Base-by-base conservation (phyloP, 2,329 filamentous ascomycete species). In the Aspergillus neoniger region DNA sequence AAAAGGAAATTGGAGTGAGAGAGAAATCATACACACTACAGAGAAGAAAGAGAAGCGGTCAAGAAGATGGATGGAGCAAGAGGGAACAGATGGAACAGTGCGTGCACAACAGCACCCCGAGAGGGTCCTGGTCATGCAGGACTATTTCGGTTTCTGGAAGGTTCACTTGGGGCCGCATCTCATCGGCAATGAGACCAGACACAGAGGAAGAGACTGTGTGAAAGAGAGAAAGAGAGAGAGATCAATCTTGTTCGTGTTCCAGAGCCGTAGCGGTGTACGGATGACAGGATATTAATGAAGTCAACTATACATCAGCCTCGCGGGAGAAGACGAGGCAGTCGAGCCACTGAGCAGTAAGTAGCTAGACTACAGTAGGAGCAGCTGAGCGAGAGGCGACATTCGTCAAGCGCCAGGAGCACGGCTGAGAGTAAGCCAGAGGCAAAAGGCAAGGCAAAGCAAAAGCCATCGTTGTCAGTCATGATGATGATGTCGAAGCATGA, bases 1-100 rank as follows among this genome's bases (percentile, higher is more conserved):
- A 44, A 44, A 44, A 14, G 30, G 10, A 28, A 49, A 44, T 17
- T 55, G 58, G 60, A 54, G 54, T 10, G 17, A 60, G 57, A 15
- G 54, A 17, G 30, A 14, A 36, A 36, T 36, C 32, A 36, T 36
- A 36, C 32, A 36, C 32, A 14, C 5, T 36, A 36, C 32, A 36
- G 32, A 36, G 12, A 5, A 15, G 32, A 36, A 14, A 49, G 47
- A 62, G 57, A 59, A 60, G 62, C 62, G 62, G 62, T 64, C 62
- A 64, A 59, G 48, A 32, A 32, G 21, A 25, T 25, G 54, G 54
- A 47, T 49, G 41, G 23, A 56, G 28, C 9, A 30, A 30, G 10
- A 30, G 10, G 28, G 28, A 44, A 17, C 41, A 21, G 41, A 32
- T n/a, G 30, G 23, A 28, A 39, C 52, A 17, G 52, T 39, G 30